Conservation (phyloP, 768 basidiomycete species). For the Mycena leptocephala region DNA sequence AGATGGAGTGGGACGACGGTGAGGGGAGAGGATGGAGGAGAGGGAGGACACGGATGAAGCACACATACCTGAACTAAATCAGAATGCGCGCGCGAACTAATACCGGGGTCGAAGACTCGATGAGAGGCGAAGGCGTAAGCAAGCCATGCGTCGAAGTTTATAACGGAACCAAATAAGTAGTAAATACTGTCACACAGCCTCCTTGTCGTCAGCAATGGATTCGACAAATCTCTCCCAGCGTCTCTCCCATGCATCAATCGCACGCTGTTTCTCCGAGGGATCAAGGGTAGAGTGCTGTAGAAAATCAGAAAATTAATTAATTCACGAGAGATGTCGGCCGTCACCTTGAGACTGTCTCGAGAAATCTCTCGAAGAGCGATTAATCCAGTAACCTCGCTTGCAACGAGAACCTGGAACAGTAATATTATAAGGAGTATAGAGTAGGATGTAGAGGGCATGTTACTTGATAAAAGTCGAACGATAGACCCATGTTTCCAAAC, state of each 20-base stretch:
- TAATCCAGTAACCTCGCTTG: slow-evolving; percentile 79
- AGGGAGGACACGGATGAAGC: slow-evolving; percentile 42
- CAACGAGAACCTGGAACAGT: slow-evolving; percentile 72
- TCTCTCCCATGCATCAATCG: slow-evolving; percentile 62
- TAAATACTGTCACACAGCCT: slow-evolving; percentile 20
- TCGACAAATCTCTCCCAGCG: slow-evolving; percentile 66
- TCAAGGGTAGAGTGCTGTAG: slow-evolving; percentile 69
- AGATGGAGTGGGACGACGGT: slow-evolving; percentile 68
- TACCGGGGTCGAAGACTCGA: neutral
- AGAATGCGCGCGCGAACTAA: neutral
- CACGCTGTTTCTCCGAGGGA: slow-evolving; percentile 60
- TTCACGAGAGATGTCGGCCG: neutral
- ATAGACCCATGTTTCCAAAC: slow-evolving; percentile 85
- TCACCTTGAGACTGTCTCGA: slow-evolving; percentile 76
- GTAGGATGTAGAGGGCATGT: slow-evolving; percentile 5
- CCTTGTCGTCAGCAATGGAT: neutral
- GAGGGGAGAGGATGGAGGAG: slow-evolving; percentile 73
- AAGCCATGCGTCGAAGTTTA: neutral
- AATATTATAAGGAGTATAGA: neutral
- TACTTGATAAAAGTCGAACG: slow-evolving; percentile 87
- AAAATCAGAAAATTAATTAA: slow-evolving; percentile 1
- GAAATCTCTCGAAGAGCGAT: slow-evolving; percentile 75
- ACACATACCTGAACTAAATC: slow-evolving; percentile 52
- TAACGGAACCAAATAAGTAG: slow-evolving; percentile 1
- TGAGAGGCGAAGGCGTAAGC: neutral